Conservation (phyloP, 768 basidiomycete genomes). For the Aureoboletus auriporus region DNA sequence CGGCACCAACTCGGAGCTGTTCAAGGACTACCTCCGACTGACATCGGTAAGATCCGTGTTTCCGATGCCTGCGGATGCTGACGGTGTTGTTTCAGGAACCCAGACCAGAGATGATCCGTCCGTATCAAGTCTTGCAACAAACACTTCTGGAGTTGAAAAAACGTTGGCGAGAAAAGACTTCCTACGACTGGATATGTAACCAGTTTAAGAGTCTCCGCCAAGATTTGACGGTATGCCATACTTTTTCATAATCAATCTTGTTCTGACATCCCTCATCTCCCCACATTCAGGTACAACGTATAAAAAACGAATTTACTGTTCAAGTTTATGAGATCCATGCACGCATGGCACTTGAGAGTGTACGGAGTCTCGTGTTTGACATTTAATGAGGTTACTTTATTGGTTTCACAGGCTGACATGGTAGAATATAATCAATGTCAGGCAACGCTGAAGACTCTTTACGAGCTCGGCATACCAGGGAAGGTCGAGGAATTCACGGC, state of each 20-base stretch:
- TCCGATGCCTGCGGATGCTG: not conserved
- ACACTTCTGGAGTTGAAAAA: conserved; percentile 84
- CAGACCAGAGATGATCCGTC: conserved; percentile 90
- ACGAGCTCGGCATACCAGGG: conserved; percentile 90
- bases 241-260: not conserved
- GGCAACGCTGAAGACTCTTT: conserved; percentile 81
- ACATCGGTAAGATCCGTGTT: conserved; percentile 62
- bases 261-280: conserved; percentile 9
- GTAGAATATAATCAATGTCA: conserved; percentile 99
- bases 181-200: conserved; percentile 91
- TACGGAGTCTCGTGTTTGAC: conserved; percentile 33
- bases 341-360: conserved; percentile 91
- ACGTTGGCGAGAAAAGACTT: conserved; percentile 75
- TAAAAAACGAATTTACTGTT: conserved; percentile 97
- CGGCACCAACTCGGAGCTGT: conserved; percentile 82
- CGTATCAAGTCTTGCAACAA: conserved; percentile 76
- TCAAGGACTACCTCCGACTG: conserved; percentile 93
- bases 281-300: conserved; percentile 83
- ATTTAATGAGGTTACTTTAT: conserved; percentile 12
- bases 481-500: conserved; percentile 95
- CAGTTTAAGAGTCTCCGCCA: conserved; percentile 98
- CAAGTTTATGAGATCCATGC: conserved; percentile 98
- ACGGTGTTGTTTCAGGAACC: conserved; percentile 66
- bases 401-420: conserved; percentile 73
- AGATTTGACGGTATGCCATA: conserved; percentile 83